These are phyloP conservation scores for Penicillium dipodomyicola DNA, from an alignment of 495 filamentous ascomycete genomes.

Conservation along the genomic window DNA sequence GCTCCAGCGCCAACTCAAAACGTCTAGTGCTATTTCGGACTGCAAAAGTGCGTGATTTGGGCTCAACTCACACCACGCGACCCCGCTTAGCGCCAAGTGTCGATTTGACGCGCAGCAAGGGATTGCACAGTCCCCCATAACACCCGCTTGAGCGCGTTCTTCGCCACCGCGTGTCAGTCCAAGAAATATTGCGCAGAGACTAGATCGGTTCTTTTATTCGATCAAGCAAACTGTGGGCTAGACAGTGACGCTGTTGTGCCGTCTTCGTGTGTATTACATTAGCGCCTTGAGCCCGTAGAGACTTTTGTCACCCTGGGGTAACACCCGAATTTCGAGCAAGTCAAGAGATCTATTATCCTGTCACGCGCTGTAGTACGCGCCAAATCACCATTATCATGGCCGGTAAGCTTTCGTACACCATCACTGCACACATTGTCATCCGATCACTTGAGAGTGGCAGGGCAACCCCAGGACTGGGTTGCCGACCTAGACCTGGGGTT, in stretches of 20 bases:
- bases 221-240: constrained; percentile 41
- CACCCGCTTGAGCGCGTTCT: constrained; percentile 18
- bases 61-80: constrained; percentile 28
- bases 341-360: constrained; percentile 18
- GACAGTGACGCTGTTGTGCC: constrained; percentile 31
- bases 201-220: constrained; percentile 19
- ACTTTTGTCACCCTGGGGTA: constrained; percentile 33
- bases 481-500: neutral
- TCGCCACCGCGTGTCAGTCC: constrained; percentile 12
- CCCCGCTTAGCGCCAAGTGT: constrained; percentile 36
- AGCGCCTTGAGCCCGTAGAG: constrained; percentile 47
- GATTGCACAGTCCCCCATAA: constrained; percentile 24
- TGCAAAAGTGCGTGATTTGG: constrained; percentile 2
- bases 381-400: constrained; percentile 38
- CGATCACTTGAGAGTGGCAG: constrained; percentile 6
- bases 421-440: constrained; percentile 10
- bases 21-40: neutral
- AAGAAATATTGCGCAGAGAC: constrained; percentile 21
- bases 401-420: constrained; percentile 47
- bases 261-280: constrained; percentile 47
- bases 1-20: neutral
- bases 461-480: neutral
- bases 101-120: constrained; percentile 30
- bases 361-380: constrained; percentile 42
- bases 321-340: constrained; percentile 24